Conservation (phyloP, 2,329 filamentous ascomycete genomes). For the Penicillium sp. region DNA sequence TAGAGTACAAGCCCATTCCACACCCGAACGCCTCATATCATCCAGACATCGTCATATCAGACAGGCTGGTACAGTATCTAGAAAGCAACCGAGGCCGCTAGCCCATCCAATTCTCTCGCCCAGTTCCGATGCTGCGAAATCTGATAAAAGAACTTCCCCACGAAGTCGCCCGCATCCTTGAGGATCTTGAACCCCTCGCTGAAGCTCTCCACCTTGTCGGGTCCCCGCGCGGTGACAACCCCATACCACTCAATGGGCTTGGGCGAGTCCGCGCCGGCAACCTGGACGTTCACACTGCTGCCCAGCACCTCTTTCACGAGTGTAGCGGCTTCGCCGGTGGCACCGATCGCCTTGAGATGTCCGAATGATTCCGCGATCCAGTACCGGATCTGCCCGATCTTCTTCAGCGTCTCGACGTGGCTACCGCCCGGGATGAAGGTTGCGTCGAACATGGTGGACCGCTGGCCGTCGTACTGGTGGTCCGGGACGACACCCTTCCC, state of each 20-base stretch:
- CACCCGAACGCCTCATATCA: background rate
- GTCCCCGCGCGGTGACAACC: constrained; percentile 38
- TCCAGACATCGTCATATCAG: background rate
- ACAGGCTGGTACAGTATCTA: background rate
- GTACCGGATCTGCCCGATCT: constrained; percentile 74
- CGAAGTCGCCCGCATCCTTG: constrained; percentile 69
- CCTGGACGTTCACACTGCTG: constrained; percentile 32
- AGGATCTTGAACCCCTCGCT: constrained; percentile 56
- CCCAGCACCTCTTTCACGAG: constrained; percentile 37
- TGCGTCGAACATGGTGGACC: constrained; percentile 78
- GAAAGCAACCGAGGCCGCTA: constrained; percentile 70
- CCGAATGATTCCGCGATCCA: constrained; percentile 82
- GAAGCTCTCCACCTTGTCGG: constrained; percentile 23
- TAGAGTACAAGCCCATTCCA: background rate
- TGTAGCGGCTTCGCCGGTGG: constrained; percentile 30
- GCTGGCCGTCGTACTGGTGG: constrained; percentile 79
- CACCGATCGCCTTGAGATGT: constrained; percentile 56
- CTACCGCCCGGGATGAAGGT: constrained; percentile 76
- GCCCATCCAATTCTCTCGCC: constrained; percentile 73
- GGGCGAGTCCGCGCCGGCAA: constrained; percentile 26
- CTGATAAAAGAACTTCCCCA: constrained; percentile 71
- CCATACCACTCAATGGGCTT: constrained; percentile 38
- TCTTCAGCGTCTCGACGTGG: constrained; percentile 64
- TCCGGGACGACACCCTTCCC: constrained; percentile 68
- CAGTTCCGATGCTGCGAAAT: constrained; percentile 77